Base-by-base conservation (phyloP, 441 rosid genomes). In the Metrosideros polymorpha region DNA sequence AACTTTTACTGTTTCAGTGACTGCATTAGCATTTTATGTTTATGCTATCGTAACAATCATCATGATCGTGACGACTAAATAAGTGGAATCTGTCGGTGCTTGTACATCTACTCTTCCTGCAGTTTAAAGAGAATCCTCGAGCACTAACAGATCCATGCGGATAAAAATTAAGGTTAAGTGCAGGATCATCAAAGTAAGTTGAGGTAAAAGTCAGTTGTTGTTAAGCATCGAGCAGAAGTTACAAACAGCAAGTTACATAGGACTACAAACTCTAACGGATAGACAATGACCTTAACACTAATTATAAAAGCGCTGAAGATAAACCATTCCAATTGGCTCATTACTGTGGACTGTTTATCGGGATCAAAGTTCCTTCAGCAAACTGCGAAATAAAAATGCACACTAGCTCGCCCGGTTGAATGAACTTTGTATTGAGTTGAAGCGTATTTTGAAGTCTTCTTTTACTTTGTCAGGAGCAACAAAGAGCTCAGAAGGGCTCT, bases 41-140 rank as follows among this genome's bases (percentile, higher is more conserved):
- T 54, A 56, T 56, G 63, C 49, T 45, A 45, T n/a, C n/a, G n/a
- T n/a, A n/a, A n/a, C n/a, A n/a, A n/a, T n/a, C n/a, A n/a, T n/a
- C n/a, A n/a, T n/a, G n/a, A 56, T 56, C 7, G 12, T 56, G 63
- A 56, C 17, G 32, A 56, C 27, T 56, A 0, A 29, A 56, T 56
- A 56, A 56, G 30, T 56, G n/a, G 84, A 43, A 39, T 47, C 54
- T 5, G 22, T n/a, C 27, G 17, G 39, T 42, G 19, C 24, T 82
- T 57, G 66, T 14, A 13, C 32, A 57, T 57, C 51, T 6, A 35
- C n/a, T 86, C 83, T 61, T 42, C 8, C 82, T 71, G 85, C 88
- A 82, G 91, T 84, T 53, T 90, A 84, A 84, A 27, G 25, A 63
- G 82, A 77, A 87, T 86, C 54, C 54, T 90, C 13, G 61, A 90